Base-by-base conservation (phyloP, 1,284 basidiomycete genomes). In the Apiotrichum sp. region DNA sequence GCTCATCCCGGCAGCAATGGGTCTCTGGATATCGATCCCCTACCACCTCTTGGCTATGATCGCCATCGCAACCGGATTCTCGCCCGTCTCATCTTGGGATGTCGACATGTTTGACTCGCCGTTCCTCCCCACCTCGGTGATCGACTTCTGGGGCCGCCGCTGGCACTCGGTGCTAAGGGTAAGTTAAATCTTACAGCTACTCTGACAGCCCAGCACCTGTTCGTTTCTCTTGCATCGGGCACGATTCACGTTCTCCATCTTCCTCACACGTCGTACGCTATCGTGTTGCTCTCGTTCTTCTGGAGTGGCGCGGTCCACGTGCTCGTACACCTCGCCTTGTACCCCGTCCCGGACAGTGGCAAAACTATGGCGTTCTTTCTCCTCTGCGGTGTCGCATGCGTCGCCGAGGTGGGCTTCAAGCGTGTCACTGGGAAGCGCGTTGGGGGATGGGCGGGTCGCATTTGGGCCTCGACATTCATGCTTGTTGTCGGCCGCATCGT, bases 131-230 rank as follows among this genome's bases (percentile, higher is more conserved):
- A 69, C 68, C 48, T 71, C 69, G 53, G 34, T 75, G 43, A 50
- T 71, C 44, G 67, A 73, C 22, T 61, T 73, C 41, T 75, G 73
- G 73, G 71, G 73, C 2, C 62, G 58, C 49, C 50, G 73, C 45
- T 75, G 73, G 73, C 73, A 75, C 60, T 68, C 71, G 64, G 55
- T 56, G 10, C 29, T 58, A n/a, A 22, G 40, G 13, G 41, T 50
- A 10, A 33, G 42, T 16, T 29, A 29, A 29, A 29, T 29, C 35
- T 14, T 33, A 2, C 7, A 1, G 16, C 48, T 32, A 11, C 45
- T 40, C 52, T 29, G 29, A 29, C 29, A 31, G 34, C 46, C 34
- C 52, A 69, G 70, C 67, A 70, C 52, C 62, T 66, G n/a, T 68
- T 72, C 59, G 49, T 67, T 10, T 61, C 72, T 47, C 35, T 64